Percentiles rank a stretch among this genome's conserved stretches.
These are phyloP conservation scores for Trifolium fragiferum DNA, from an alignment of 306 rosid species.

Conservation along the genomic window DNA sequence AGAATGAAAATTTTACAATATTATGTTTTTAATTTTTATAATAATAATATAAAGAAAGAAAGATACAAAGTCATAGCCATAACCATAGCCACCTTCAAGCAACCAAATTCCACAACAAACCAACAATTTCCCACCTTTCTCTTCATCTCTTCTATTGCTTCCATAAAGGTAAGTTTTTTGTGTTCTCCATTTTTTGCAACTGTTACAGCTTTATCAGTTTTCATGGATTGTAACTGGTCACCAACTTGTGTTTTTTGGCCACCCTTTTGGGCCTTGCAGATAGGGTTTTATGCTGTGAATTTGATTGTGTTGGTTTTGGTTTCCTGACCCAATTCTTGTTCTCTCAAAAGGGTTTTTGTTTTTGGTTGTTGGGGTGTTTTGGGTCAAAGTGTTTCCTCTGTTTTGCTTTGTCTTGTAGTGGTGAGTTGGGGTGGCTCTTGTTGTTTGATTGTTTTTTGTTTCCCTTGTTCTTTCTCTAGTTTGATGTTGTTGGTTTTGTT, in stretches of 20 bases:
- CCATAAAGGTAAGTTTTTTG: conserved; percentile 40
- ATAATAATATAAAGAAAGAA: background rate
- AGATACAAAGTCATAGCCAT: conserved; percentile 11
- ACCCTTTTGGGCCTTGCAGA: conserved; percentile 32
- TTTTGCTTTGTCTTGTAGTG: conserved; percentile 23
- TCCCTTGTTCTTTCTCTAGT: background rate
- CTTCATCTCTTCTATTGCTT: conserved; percentile 34
- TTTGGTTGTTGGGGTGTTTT: conserved; percentile 1
- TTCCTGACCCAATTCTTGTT: conserved; percentile 17
- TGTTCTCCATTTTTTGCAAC: conserved; percentile 2
- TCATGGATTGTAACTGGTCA: conserved; percentile 32
- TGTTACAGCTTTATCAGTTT: conserved; percentile 17
- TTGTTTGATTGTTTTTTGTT: conserved; percentile 15
- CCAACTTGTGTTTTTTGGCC: conserved; percentile 29
- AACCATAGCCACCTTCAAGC: conserved; percentile 39
- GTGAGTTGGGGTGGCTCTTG: background rate
- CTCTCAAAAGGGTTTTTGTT: conserved; percentile 18
- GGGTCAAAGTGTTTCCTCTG: conserved; percentile 24
- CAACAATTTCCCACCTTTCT: conserved; percentile 25
- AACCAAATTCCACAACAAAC: conserved; percentile 37
- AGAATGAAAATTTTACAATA: background rate
- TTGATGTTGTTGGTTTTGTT: conserved; percentile 22
- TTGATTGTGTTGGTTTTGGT: conserved; percentile 9
- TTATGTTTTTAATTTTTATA: background rate
- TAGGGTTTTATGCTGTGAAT: conserved; percentile 47